Percentiles rank a stretch among this genome's conserved stretches.
Evolutionary conservation across 257 asterid species (phyloP).

Genomic region (Eucommia ulmoides): DNA sequence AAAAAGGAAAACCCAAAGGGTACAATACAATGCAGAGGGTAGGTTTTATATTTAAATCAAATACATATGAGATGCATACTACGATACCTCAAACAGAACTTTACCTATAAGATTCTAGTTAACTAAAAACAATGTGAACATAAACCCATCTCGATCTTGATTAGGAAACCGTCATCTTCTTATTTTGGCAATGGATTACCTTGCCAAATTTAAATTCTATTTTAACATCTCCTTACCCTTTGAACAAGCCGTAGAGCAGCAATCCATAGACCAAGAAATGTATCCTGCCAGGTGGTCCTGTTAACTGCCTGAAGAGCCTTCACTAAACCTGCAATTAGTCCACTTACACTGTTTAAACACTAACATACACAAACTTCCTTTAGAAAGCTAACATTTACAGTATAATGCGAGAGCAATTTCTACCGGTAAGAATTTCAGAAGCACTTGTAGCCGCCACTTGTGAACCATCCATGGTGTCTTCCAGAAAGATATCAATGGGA

Average conservation of each 20-base stretch:
- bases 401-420: constrained; percentile 2
- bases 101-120: no score
- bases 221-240: constrained; percentile 46
- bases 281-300: constrained; percentile 79
- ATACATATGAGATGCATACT: no score
- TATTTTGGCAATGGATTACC: no score
- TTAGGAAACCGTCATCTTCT: no score
- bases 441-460: constrained; percentile 74
- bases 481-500: constrained; percentile 84
- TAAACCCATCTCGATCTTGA: no score
- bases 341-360: no score
- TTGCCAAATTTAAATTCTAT: constrained; percentile 8
- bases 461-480: constrained; percentile 76
- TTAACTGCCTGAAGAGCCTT: constrained; percentile 85
- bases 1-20: no score
- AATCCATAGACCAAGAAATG: constrained; percentile 93
- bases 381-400: background rate
- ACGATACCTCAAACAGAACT: no score
- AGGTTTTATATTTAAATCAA: no score
- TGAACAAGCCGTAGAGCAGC: constrained; percentile 88
- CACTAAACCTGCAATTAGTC: constrained; percentile 67
- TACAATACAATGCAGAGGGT: no score
- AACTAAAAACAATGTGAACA: no score
- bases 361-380: background rate
- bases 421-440: constrained; percentile 79